Evolutionary conservation across 139 green algal genomes (phyloP), one percentile per base, ranked within the genome.

Genomic region (Chlamydomonas applanata): DNA sequence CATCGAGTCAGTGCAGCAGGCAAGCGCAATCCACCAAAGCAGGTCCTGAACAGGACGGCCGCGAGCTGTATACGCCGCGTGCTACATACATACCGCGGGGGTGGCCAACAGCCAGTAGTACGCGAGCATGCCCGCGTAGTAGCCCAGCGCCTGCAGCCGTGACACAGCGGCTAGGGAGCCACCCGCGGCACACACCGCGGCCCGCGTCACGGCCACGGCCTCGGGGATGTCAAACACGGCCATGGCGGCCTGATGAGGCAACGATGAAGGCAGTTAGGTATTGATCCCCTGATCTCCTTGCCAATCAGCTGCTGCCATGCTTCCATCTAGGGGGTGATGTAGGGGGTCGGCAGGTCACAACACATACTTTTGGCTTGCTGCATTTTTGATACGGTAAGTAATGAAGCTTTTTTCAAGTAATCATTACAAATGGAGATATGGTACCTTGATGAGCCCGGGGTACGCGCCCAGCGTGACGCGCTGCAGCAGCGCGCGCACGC

Each of bases 51-150:
- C n/a, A n/a, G n/a, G n/a, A n/a, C n/a, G n/a, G n/a, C n/a, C n/a
- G n/a, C n/a, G n/a, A n/a, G n/a, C n/a, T n/a, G n/a, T n/a, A n/a
- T n/a, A n/a, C n/a, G n/a, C n/a, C n/a, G n/a, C n/a, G n/a, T n/a
- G n/a, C n/a, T n/a, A n/a, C n/a, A n/a, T n/a, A n/a, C n/a, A n/a
- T n/a, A n/a, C 86, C 30, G 86, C 85, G 24, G 93, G 93, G 1
- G 90, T 95, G 60, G 92, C 92, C 25, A 97, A 83, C 61, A 97
- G 78, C 93, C 93, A 97, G 78, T 93, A 97, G 79, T 97, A 97
- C 4, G 83, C 79, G 25, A 97, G 83, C 86, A 94, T 90, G 65
- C 89, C 92, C 9, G 53, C 36, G 70, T 97, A 97, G 86, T 93
- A 97, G 4, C 75, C 83, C 25, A 86, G n/a, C 0, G 83, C 85